Evolutionary conservation across 1,284 basidiomycete species (phyloP), one percentile per base, ranked within the genome.

Genomic region (Leccinum variabile): DNA sequence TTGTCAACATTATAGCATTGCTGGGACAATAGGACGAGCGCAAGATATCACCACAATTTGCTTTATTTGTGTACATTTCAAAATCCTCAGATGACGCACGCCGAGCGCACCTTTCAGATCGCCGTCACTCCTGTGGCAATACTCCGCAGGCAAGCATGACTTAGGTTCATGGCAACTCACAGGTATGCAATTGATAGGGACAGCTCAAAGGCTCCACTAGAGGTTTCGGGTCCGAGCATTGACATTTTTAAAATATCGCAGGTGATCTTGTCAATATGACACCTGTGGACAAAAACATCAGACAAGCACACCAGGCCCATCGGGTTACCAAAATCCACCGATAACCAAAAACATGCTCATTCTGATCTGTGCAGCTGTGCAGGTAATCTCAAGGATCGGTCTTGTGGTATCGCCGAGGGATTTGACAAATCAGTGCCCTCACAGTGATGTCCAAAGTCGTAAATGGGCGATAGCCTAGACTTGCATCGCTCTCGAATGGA

Each of bases 401-500:
- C 35, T 46, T 28, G 28, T 54, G 60, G 54, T 59, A 72, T 67
- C 68, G 10, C 69, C 69, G 63, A 66, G 68, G 63, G 39, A 30
- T 55, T 49, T 32, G 41, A 61, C 41, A 61, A 39, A 57, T 59
- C 30, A 6, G 55, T 39, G 5, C 13, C 55, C 59, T 63, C 61
- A 65, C 60, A 49, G 54, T 33, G 57, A 60, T 54, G 16, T 37
- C 32, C 18, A 14, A 18, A 16, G 35, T 39, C 60, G 25, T 57
- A 62, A 60, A 52, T 14, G 7, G 37, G 18, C 58, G 41, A 56
- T 13, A 35, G 41, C 32, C 53, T 37, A 32, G 39, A 53, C 18
- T 54, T 49, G 35, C 28, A 44, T 62, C 49, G n/a, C 41, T 46
- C 56, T 59, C 46, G 10, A 33, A 30, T 9, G 16, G 56, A 28